Evolutionary conservation across 2,329 filamentous ascomycete species (phyloP).

Genomic region (Canariomyces notabilis): DNA sequence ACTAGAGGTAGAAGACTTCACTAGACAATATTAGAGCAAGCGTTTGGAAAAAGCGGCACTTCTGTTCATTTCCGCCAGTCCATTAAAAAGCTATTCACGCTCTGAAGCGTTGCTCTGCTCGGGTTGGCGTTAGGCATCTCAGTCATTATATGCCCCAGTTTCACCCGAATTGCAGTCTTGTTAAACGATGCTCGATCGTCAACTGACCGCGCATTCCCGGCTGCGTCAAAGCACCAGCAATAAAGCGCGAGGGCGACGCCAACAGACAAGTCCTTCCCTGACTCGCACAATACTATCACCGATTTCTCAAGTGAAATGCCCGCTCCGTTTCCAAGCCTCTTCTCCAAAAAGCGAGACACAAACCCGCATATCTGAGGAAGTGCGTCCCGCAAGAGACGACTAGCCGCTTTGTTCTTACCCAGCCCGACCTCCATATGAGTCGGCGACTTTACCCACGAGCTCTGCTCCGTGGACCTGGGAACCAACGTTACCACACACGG

Average conservation of each 20-base stretch:
- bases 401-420: slow-evolving; percentile 69
- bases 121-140: slow-evolving; percentile 77
- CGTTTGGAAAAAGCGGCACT: background rate
- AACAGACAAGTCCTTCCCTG: slow-evolving; percentile 74
- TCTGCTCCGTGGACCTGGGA: slow-evolving; percentile 39
- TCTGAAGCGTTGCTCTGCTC: slow-evolving; percentile 78
- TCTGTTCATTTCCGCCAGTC: slow-evolving; percentile 36
- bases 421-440: slow-evolving; percentile 55
- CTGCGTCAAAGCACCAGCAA: slow-evolving; percentile 65
- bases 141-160: slow-evolving; percentile 77
- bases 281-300: slow-evolving; percentile 64
- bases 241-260: slow-evolving; percentile 71
- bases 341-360: slow-evolving; percentile 36
- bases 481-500: slow-evolving; percentile 41
- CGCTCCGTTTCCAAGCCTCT: background rate
- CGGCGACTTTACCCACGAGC: slow-evolving; percentile 36
- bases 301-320: slow-evolving; percentile 10
- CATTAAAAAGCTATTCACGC: slow-evolving; percentile 88
- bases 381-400: slow-evolving; percentile 71
- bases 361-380: slow-evolving; percentile 60
- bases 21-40: slow-evolving; percentile 8
- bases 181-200: slow-evolving; percentile 41
- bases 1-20: background rate
- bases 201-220: slow-evolving; percentile 43
- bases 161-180: slow-evolving; percentile 72